These are phyloP conservation scores for Tuber magnatum DNA, from an alignment of 495 filamentous ascomycete species.

Conservation along the genomic window DNA sequence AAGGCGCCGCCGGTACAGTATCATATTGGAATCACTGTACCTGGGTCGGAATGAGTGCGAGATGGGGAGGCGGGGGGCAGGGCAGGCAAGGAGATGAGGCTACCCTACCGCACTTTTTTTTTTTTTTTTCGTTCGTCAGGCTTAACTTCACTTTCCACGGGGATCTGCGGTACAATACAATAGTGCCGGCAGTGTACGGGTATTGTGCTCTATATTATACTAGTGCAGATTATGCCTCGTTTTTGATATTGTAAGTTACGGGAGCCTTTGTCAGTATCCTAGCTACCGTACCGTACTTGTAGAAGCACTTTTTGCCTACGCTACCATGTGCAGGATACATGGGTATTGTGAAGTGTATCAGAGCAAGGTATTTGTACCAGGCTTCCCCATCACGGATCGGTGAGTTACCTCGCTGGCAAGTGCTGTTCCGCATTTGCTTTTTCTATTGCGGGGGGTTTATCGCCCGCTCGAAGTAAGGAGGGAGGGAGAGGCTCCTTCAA, in stretches of 20 bases:
- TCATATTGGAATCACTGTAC: too few relatives aligned
- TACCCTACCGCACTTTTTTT: not conserved
- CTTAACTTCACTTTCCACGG: too few relatives aligned
- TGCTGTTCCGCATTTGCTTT: not conserved
- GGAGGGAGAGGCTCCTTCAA: not conserved
- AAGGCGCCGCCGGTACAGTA: not conserved
- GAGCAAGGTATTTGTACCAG: not conserved
- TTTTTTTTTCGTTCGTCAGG: not conserved
- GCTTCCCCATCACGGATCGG: not conserved
- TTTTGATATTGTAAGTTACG: not conserved
- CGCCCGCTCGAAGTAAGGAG: not conserved
- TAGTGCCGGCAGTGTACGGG: too few relatives aligned
- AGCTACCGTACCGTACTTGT: too few relatives aligned
- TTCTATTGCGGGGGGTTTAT: too few relatives aligned
- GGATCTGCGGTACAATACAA: too few relatives aligned
- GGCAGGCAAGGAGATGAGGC: not conserved
- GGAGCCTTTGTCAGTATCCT: not conserved
- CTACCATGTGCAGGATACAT: not conserved
- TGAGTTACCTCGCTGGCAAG: conserved; percentile 1
- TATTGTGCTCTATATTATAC: too few relatives aligned
- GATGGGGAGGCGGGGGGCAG: not conserved
- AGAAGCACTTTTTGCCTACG: not conserved
- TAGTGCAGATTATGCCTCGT: not conserved
- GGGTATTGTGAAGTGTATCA: not conserved
- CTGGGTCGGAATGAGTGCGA: not conserved